Evolutionary conservation across 225 moss, liverwort and hornwort genomes (phyloP), one percentile per base, ranked within the genome.

Genomic region (Neckera pumila): DNA sequence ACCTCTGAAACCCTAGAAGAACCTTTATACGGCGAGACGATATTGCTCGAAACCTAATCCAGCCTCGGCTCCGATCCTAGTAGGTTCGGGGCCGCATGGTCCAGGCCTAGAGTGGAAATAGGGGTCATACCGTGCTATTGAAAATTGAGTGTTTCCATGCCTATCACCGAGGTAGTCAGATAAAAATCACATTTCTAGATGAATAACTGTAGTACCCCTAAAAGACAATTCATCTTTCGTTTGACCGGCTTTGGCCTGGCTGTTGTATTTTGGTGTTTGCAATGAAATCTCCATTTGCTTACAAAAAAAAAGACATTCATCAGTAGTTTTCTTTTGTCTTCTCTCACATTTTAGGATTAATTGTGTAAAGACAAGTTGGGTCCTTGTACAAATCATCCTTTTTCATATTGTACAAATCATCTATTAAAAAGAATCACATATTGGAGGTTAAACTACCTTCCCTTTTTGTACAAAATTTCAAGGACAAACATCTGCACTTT

Each of bases 351-450:
- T 42, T 1, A 43, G 28, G 10, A 27, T 17, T 6, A 9, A 27
- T 21, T 7, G 6, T 38, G 2, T 38, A 36, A 69, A 1, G 14
- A 8, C 0, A 0, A 1, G 14, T 1, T 38, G 1, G 1, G 71
- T 26, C 42, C 27, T 0, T 42, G 0, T 42, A 15, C 9, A 26
- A 42, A 27, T 42, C 16, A 72, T 72, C 7, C 0, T 42, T 16
- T 38, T 72, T 15, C 10, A 2, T 12, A 43, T 0, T 14, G 3
- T 40, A 11, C 5, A 0, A 25, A 71, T 14, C 7, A 26, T 14
- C 5, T 67, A 7, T 1, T 26, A 53, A 17, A 53, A 53, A 3
- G 2, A 53, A 4, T 16, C 53, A 17, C n/a, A n/a, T n/a, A n/a
- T 53, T 17, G 53, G 17, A 53, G 17, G 6, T 17, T 17, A 17